Conservation (phyloP, 495 filamentous ascomycete species). For the Lepidopterella palustris region DNA sequence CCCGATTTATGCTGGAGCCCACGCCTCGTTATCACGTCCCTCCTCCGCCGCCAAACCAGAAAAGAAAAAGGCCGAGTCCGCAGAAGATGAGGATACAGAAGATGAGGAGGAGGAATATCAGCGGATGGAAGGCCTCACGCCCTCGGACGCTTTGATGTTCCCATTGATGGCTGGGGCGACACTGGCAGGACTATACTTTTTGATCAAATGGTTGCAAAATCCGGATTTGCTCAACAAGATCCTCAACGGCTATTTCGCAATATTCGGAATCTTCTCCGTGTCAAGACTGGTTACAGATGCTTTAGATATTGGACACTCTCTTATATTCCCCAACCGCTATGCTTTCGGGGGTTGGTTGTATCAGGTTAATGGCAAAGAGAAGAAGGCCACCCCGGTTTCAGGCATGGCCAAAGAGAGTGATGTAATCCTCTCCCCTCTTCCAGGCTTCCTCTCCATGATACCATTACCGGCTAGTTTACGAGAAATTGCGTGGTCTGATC, state of each 20-base stretch:
- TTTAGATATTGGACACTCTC: constrained; percentile 55
- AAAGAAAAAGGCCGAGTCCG: constrained; percentile 35
- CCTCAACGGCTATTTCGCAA: constrained; percentile 76
- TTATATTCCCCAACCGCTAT: constrained; percentile 66
- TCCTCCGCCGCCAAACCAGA: constrained; percentile 63
- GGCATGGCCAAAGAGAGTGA: constrained; percentile 11
- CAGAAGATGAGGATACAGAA: constrained; percentile 51
- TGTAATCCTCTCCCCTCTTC: constrained; percentile 43
- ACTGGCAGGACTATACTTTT: constrained; percentile 72
- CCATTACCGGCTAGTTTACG: constrained; percentile 36
- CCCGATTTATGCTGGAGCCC: constrained; percentile 64
- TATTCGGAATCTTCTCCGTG: constrained; percentile 69
- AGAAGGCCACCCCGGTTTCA: constrained; percentile 20
- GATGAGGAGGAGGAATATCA: constrained; percentile 42
- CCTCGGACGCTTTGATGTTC: constrained; percentile 79
- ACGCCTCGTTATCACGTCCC: constrained; percentile 66
- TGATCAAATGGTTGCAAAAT: constrained; percentile 85
- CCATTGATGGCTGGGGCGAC: constrained; percentile 71
- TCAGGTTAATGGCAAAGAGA: constrained; percentile 28
- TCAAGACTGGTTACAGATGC: constrained; percentile 61
- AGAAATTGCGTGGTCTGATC: constrained; percentile 43
- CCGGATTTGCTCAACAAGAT: constrained; percentile 76
- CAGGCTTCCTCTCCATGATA: constrained; percentile 42
- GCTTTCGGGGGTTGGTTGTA: constrained; percentile 42
- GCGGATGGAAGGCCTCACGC: constrained; percentile 67